Percentiles rank a stretch among this genome's conserved stretches.
These are phyloP conservation scores for Allodekkera sacchari DNA, from an alignment of 805 yeast species.

Conservation along the genomic window DNA sequence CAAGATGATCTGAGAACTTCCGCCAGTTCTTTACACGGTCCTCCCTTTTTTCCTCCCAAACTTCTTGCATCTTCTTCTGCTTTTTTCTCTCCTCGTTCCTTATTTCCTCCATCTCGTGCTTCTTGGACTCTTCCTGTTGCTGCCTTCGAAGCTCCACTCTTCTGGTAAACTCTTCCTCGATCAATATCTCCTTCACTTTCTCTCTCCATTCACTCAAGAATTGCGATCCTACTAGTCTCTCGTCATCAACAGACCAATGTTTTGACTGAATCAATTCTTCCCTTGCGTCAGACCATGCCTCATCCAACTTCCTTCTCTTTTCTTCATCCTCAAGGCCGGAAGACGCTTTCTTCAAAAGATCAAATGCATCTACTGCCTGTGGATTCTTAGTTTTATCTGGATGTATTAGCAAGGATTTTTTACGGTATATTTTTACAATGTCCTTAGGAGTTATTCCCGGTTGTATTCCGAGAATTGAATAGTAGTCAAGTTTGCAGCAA, in stretches of 20 bases:
- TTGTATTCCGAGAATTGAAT: constrained; percentile 40
- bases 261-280: constrained; percentile 27
- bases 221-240: constrained; percentile 23
- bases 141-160: constrained; percentile 34
- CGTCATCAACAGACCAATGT: constrained; percentile 30
- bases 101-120: constrained; percentile 25
- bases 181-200: constrained; percentile 33
- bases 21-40: constrained; percentile 56
- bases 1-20: constrained; percentile 32
- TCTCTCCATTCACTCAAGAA: constrained; percentile 34
- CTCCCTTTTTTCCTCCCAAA: constrained; percentile 59
- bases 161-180: constrained; percentile 37
- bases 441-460: constrained; percentile 31
- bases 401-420: constrained; percentile 56
- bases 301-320: constrained; percentile 33
- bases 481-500: constrained; percentile 43
- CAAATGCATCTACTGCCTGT: constrained; percentile 60
- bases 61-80: constrained; percentile 28
- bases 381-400: constrained; percentile 55
- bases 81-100: constrained; percentile 22
- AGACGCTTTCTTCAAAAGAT: constrained; percentile 48
- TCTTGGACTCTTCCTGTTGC: constrained; percentile 32
- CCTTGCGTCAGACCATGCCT: constrained; percentile 37
- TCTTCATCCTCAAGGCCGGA: constrained; percentile 29
- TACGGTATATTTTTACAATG: constrained; percentile 42